A percentile compares a stretch with the other conserved stretches of the same genome.
Evolutionary conservation across 306 rosid species (phyloP).

Genomic region (Comarum palustre): DNA sequence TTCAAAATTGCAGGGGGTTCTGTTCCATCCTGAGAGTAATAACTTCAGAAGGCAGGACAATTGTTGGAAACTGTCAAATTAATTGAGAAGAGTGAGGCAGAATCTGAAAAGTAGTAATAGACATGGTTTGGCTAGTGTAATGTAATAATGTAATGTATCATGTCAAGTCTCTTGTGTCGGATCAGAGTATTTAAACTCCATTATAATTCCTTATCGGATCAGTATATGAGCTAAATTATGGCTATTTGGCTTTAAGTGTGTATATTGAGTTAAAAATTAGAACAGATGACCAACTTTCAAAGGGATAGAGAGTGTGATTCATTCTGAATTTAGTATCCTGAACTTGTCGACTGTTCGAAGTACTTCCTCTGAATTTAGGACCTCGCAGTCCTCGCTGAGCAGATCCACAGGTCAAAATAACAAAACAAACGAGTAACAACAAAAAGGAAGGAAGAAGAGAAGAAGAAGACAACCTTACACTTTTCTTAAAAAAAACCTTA

Average conservation of each 20-base stretch:
- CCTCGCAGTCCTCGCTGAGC: no score
- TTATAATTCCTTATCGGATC: no score
- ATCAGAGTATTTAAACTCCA: background rate
- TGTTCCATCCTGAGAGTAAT: conserved; percentile 97
- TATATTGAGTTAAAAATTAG: no score
- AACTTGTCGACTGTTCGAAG: no score
- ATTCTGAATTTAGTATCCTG: no score
- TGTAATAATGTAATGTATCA: background rate
- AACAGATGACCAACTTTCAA: no score
- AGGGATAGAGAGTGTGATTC: no score
- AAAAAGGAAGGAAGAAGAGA: background rate
- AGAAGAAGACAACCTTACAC: background rate
- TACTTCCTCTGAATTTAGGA: no score
- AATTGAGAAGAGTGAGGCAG: conserved; percentile 58
- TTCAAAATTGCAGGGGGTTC: conserved; percentile 73
- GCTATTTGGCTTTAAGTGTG: no score
- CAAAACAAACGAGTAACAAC: background rate
- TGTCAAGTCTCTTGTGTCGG: background rate
- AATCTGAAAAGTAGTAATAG: conserved; percentile 21
- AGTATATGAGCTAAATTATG: background rate
- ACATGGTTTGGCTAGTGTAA: background rate
- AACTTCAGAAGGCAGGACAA: conserved; percentile 64
- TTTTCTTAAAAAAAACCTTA: no score
- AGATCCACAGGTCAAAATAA: background rate
- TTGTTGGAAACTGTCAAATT: conserved; percentile 57